Conservation (phyloP, 768 basidiomycete species). For the Termitomyces sp. region DNA sequence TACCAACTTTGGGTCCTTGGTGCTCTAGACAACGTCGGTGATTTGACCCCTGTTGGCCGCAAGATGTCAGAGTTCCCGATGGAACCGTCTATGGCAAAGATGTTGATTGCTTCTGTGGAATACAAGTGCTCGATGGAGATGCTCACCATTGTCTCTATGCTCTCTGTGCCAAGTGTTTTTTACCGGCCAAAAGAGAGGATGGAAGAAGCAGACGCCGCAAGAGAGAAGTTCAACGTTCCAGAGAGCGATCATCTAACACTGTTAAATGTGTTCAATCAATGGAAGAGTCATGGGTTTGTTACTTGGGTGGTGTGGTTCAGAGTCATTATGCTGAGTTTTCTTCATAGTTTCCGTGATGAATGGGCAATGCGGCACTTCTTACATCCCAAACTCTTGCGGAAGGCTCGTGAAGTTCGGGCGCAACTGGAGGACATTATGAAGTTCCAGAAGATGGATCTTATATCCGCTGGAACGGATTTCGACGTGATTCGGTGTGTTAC, state of each 20-base stretch:
- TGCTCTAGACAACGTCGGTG: conserved; percentile 96
- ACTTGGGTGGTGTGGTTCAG: not conserved
- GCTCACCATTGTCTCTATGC: conserved; percentile 98
- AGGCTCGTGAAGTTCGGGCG: conserved; percentile 90
- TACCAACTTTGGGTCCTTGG: conserved; percentile 99
- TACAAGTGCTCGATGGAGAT: conserved; percentile 93
- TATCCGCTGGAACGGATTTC: conserved; percentile 93
- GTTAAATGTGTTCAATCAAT: conserved; percentile 95
- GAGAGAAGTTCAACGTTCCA: conserved; percentile 98
- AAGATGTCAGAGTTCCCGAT: conserved; percentile 99
- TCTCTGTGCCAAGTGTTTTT: conserved; percentile 96
- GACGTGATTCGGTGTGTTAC: conserved; percentile 65
- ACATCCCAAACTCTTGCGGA: conserved; percentile 93
- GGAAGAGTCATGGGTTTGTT: conserved; percentile 91
- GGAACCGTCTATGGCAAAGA: conserved; percentile 99
- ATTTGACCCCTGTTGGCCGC: conserved; percentile 85
- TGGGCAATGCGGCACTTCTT: conserved; percentile 96
- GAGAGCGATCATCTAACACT: conserved; percentile 97
- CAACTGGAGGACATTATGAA: conserved; percentile 99
- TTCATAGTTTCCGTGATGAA: conserved; percentile 80
- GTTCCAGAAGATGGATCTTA: conserved; percentile 92
- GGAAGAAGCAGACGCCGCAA: conserved; percentile 95
- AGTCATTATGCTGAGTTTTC: not conserved
- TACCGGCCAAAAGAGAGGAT: conserved; percentile 96
- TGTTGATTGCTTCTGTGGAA: conserved; percentile 94